Conservation (phyloP, 1,284 basidiomycete species). For the Polyporus tsugae region DNA sequence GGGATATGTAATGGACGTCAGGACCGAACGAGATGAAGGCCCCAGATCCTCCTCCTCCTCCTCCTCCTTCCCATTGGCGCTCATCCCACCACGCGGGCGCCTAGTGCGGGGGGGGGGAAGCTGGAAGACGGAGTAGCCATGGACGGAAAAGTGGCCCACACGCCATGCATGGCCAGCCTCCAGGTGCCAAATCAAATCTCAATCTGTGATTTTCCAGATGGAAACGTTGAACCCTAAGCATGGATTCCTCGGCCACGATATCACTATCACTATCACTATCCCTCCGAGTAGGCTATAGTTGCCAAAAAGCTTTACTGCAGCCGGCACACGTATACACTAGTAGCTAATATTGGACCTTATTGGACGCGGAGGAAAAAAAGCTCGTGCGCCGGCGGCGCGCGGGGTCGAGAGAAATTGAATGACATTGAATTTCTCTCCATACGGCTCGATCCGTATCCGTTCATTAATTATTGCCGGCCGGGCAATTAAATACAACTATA, state of each 20-base stretch:
- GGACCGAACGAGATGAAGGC: not conserved
- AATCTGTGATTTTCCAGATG: not conserved
- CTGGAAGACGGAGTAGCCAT: slow-evolving; percentile 3
- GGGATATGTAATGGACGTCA: not conserved
- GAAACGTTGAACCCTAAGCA: too few species aligned
- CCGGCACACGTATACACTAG: too few species aligned
- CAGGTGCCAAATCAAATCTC: not conserved
- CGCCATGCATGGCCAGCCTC: too few species aligned
- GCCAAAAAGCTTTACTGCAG: too few species aligned
- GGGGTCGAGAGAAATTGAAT: too few species aligned
- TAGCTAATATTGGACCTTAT: too few species aligned
- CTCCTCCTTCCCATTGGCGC: not conserved
- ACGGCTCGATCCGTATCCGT: not conserved
- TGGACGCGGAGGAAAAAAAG: too few species aligned
- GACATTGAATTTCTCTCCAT: too few species aligned
- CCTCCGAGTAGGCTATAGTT: too few species aligned
- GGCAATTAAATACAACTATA: slow-evolving; percentile 15
- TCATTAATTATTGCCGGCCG: slow-evolving; percentile 7
- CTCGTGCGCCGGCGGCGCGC: too few species aligned
- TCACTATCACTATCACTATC: not conserved
- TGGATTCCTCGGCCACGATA: not conserved
- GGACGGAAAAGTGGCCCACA: not conserved
- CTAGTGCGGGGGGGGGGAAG: not conserved
- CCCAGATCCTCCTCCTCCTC: not conserved
- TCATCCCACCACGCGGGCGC: not conserved